These are phyloP conservation scores for Claviceps capensis DNA, from an alignment of 2,329 filamentous ascomycete genomes.

Conservation along the genomic window DNA sequence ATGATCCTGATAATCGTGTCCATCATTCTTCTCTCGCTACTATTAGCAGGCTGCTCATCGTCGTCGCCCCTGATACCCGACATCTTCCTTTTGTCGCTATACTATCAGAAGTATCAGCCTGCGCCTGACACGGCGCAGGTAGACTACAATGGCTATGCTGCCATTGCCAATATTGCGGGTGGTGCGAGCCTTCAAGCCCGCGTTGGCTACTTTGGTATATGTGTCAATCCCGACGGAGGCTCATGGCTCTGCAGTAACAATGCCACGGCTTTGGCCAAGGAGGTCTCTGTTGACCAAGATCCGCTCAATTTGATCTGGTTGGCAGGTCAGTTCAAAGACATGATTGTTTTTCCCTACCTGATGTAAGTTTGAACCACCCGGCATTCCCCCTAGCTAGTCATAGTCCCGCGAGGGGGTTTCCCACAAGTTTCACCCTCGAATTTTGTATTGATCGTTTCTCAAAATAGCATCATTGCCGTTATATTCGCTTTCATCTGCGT, in stretches of 20 bases:
- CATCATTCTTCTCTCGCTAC: constrained; percentile 83
- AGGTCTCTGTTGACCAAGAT: constrained; percentile 83
- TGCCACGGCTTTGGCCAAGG: constrained; percentile 79
- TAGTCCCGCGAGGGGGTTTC: too few relatives aligned
- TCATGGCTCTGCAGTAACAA: constrained; percentile 95
- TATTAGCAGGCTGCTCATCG: constrained; percentile 91
- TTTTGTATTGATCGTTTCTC: too few relatives aligned
- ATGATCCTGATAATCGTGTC: constrained; percentile 93
- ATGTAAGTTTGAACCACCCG: constrained; percentile 46
- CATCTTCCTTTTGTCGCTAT: constrained; percentile 97
- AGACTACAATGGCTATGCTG: constrained; percentile 72
- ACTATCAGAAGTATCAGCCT: constrained; percentile 80
- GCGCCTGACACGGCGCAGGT: constrained; percentile 77
- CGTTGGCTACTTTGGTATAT: constrained; percentile 97
- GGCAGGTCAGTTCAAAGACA: constrained; percentile 92
- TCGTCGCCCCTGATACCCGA: constrained; percentile 88
- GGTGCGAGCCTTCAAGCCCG: constrained; percentile 73
- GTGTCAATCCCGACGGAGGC: constrained; percentile 80
- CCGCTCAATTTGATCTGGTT: constrained; percentile 96
- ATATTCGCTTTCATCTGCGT: constrained; percentile 96
- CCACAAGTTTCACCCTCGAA: too few relatives aligned
- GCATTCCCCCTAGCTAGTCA: not conserved
- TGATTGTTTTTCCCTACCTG: constrained; percentile 94
- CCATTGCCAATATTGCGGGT: constrained; percentile 83
- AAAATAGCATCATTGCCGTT: constrained; percentile 76